Evolutionary conservation across 192 early-diverging fungal genomes (phyloP).

Genomic region (Rhizoclosmatium globosum): DNA sequence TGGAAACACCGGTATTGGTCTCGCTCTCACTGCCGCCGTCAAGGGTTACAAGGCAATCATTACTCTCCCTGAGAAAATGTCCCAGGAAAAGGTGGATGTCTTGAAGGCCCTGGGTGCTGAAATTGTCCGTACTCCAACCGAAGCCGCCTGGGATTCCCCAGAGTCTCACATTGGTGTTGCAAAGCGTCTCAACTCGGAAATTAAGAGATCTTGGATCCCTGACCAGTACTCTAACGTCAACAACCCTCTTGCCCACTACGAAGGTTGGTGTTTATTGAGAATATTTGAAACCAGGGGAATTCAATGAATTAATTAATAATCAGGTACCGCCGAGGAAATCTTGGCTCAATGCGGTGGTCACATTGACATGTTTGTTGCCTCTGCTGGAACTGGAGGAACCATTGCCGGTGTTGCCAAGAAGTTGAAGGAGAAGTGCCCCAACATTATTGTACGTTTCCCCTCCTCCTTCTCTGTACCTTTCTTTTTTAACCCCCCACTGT

Average conservation of each 20-base stretch:
- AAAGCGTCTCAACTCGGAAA: constrained; percentile 90
- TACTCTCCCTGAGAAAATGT: constrained; percentile 99
- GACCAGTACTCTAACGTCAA: constrained; percentile 98
- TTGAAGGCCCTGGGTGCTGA: constrained; percentile 97
- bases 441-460: constrained; percentile 64
- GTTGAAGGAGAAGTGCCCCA: constrained; percentile 94
- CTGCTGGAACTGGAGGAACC: constrained; percentile 97
- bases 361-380: constrained; percentile 95
- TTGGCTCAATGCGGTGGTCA: constrained; percentile 80
- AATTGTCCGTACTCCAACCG: constrained; percentile 98
- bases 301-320: background rate
- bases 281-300: constrained; percentile 61
- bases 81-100: constrained; percentile 99
- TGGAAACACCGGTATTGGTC: constrained; percentile 99
- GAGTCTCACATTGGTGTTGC: constrained; percentile 99
- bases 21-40: constrained; percentile 96
- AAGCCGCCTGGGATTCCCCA: constrained; percentile 98
- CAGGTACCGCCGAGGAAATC: constrained; percentile 65
- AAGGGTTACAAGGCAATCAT: constrained; percentile 99
- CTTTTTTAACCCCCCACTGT: background rate
- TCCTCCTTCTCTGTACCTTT: background rate
- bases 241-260: constrained; percentile 98
- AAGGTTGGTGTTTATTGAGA: constrained; percentile 51
- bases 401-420: constrained; percentile 93
- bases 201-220: constrained; percentile 94